phyloP scores from a whole-genome alignment of 78 protist genomes.

The Dictyostelium firmibasis region DNA sequence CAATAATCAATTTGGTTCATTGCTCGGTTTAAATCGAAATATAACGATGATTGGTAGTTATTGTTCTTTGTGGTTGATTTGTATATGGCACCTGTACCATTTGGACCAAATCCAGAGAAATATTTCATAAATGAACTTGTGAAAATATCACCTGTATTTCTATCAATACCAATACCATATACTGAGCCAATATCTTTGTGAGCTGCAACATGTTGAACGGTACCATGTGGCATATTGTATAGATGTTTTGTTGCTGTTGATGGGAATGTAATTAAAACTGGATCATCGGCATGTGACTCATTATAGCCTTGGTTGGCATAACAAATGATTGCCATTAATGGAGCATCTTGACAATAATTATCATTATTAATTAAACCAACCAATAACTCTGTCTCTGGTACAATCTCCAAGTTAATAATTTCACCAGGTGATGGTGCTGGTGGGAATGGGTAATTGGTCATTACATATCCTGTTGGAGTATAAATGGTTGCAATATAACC shows the following conservation, averaged over 20 bases:
- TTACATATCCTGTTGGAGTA: not conserved
- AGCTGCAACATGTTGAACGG: not conserved
- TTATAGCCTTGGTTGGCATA: not conserved
- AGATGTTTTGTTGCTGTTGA: not conserved
- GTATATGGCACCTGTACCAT: conserved; percentile 48
- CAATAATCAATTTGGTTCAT: not conserved
- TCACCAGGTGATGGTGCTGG: conserved; percentile 8
- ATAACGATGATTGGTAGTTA: not conserved
- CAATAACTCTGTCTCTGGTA: not conserved
- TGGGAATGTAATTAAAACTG: conserved; percentile 33
- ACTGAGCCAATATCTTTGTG: conserved; percentile 19
- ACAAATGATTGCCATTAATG: conserved; percentile 13
- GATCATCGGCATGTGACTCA: conserved; percentile 19
- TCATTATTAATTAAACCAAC: not conserved
- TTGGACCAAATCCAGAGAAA: conserved; percentile 30
- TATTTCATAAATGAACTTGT: conserved; percentile 24
- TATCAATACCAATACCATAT: conserved; percentile 22
- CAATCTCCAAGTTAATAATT: not conserved
- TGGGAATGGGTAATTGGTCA: conserved; percentile 6
- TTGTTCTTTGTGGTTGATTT: not conserved
- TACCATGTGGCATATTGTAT: conserved; percentile 5
- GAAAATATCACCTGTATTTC: not conserved
- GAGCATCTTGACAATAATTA: not conserved
- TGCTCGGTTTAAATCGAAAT: conserved; percentile 10
- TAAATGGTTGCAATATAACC: not conserved